phyloP scores from a whole-genome alignment of 345 rosid genomes.

The thale cress (Arabidopsis thaliana) region TAIR10.1 NC_003071.7:19293501-19294000 shows the following conservation, averaged over 20 bases:
- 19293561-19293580: not conserved
- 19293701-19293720: conserved; percentile 24
- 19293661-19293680: conserved; percentile 49
- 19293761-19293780: conserved; percentile 46
- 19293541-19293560: not conserved
- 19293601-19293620: conserved; percentile 50
- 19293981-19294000: not conserved
- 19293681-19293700: conserved; percentile 42
- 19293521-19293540: not conserved
- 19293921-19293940: conserved; percentile 29
- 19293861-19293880: not conserved
- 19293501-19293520: conserved; percentile 43
- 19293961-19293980: conserved; percentile 24
- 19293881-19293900: not conserved
- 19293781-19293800: conserved; percentile 44
- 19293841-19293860: not conserved
- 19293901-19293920: not conserved
- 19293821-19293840: conserved; percentile 37
- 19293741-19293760: conserved; percentile 47
- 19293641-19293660: conserved; percentile 43
- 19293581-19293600: not conserved
- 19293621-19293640: conserved; percentile 51
- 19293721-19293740: conserved; percentile 4
- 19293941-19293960: conserved; percentile 7
- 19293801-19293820: conserved; percentile 51